A percentile compares a stretch with the other conserved stretches of the same genome.
Evolutionary conservation across 306 rosid species (phyloP).

Genomic region (Vicia sativa): DNA sequence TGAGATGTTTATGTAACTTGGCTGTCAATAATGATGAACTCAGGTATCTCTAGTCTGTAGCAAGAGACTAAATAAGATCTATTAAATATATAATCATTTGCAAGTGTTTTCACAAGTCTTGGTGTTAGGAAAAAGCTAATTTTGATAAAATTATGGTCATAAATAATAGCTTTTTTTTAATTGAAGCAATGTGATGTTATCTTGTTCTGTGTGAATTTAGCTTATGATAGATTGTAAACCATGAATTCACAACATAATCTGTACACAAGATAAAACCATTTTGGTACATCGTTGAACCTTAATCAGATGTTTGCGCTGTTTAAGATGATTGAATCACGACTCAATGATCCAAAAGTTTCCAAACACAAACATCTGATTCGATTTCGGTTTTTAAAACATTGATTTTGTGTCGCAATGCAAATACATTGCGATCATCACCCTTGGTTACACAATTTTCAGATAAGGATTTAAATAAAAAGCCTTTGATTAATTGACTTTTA

Average conservation of each 20-base stretch:
- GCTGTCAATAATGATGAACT: not conserved
- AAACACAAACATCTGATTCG: not conserved
- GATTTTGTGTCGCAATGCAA: not conserved
- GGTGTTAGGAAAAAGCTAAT: not conserved
- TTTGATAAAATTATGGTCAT: not conserved
- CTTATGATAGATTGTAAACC: not conserved
- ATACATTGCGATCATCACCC: not conserved
- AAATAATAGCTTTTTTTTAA: not conserved
- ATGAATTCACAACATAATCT: slow-evolving; percentile 8
- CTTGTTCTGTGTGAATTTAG: too few relatives aligned
- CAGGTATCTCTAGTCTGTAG: not conserved
- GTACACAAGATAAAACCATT: not conserved
- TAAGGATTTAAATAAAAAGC: not conserved
- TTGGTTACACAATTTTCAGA: not conserved
- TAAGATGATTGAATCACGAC: too few relatives aligned
- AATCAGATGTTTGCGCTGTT: too few relatives aligned
- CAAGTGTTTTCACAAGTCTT: not conserved
- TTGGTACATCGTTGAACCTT: too few relatives aligned
- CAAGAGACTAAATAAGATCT: not conserved
- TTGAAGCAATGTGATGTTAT: not conserved
- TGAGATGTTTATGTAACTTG: not conserved
- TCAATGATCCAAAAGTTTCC: too few relatives aligned
- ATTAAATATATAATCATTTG: not conserved
- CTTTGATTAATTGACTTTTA: not conserved
- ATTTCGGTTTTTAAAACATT: not conserved